Conservation (phyloP, 305 asterid genomes). For the Rubia tinctorum region DNA sequence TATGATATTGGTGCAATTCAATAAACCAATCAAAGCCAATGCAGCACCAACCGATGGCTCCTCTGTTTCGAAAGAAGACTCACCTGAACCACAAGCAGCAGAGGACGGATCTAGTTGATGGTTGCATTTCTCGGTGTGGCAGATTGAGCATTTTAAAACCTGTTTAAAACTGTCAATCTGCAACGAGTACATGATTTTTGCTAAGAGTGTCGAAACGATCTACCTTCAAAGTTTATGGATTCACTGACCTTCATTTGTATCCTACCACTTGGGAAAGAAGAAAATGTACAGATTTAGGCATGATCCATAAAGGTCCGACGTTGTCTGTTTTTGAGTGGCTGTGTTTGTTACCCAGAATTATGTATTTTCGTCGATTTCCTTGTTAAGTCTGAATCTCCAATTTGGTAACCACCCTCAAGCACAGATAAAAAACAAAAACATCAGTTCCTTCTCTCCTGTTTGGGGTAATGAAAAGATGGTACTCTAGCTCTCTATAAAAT, state of each 20-base stretch:
- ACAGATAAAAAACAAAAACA: too few species aligned
- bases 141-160: neutral
- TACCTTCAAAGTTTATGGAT: neutral
- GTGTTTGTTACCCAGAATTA: neutral
- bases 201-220: conserved; percentile 7
- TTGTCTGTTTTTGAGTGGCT: neutral
- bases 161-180: conserved; percentile 14
- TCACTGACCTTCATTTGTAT: conserved; percentile 2
- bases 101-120: conserved; percentile 23
- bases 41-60: conserved; percentile 33
- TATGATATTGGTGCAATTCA: conserved; percentile 83
- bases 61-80: conserved; percentile 31
- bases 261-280: neutral
- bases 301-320: neutral
- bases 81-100: conserved; percentile 18
- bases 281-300: conserved; percentile 11
- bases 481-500: too few species aligned
- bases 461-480: too few species aligned
- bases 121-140: neutral
- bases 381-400: neutral
- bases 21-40: conserved; percentile 39
- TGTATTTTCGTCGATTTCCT: neutral
- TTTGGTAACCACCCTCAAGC: neutral
- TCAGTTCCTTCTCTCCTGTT: too few species aligned
- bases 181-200: conserved; percentile 25